Evolutionary conservation across 2,329 filamentous ascomycete species (phyloP).

Genomic region (Neodidymelliopsis sp.): DNA sequence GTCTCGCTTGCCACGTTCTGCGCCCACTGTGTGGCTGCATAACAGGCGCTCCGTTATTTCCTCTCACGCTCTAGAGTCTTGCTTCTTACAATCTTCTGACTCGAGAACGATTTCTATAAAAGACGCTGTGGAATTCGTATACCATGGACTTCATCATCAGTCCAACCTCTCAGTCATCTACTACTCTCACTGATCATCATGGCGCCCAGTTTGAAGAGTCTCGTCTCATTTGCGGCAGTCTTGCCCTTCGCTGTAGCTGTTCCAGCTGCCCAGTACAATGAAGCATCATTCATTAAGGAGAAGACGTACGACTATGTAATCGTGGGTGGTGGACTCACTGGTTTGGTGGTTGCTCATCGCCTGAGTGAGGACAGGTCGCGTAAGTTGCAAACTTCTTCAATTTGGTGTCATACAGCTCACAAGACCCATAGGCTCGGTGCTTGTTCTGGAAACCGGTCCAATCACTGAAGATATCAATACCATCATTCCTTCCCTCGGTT

Average conservation of each 20-base stretch:
- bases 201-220: conserved; percentile 9
- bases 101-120: conserved; percentile 5
- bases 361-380: conserved; percentile 25
- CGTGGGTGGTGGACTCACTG: conserved; percentile 32
- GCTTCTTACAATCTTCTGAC: conserved; percentile 3
- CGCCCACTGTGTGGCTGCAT: not conserved
- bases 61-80: conserved; percentile 7
- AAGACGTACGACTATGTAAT: conserved; percentile 34
- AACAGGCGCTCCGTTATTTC: not conserved
- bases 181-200: not conserved
- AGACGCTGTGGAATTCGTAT: not conserved
- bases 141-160: not conserved
- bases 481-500: conserved; percentile 20
- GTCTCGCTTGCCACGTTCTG: conserved; percentile 3
- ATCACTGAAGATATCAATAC: conserved; percentile 18
- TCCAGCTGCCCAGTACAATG: not conserved
- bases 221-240: conserved; percentile 4
- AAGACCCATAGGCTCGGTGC: conserved; percentile 18
- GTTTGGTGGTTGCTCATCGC: conserved; percentile 30
- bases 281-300: conserved; percentile 1
- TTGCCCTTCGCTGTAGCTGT: conserved; percentile 3
- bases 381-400: conserved; percentile 1
- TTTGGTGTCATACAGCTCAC: not conserved
- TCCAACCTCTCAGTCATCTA: not conserved
- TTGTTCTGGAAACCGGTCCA: conserved; percentile 30